Evolutionary conservation across 805 yeast species (phyloP), one percentile per base, ranked within the genome.

Genomic region (Dipodascopsis uninucleata): DNA sequence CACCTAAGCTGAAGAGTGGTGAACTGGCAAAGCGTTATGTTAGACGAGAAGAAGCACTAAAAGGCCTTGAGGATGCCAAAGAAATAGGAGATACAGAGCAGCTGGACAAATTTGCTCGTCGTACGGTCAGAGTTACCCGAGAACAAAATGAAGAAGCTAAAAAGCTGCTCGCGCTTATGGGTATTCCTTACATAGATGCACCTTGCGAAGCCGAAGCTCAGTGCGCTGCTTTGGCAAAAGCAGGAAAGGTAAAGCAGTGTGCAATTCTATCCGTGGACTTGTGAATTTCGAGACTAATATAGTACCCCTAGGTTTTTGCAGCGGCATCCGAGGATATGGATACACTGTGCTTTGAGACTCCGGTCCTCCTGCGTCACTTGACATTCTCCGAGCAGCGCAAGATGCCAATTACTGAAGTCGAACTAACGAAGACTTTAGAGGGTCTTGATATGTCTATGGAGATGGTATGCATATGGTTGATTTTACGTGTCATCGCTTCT

Each of bases 311-410:
- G 49, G 56, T 90, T 0, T 93, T 81, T 62, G 98, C 95, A 6
- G 96, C 97, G 2, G 98, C 97, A 1, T 84, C 95, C 4, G 98
- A 93, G 64, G 98, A 93, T 77, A 93, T 93, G 98, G 98, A 93
- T 67, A 93, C 98, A 1, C 65, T 93, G 44, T 93, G 97, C 60
- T 93, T 90, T 62, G 81, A 79, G 45, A 85, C 97, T 1, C 93
- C 95, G 4, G 79, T 69, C 48, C 68, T 93, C 42, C 71, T 93
- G 49, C 76, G 98, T 55, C 95, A 93, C 63, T 73, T 93, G 64
- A 93, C 97, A 0, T 93, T 89, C 55, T 80, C 97, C 1, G 98
- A 93, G 61, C 90, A 95, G 23, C 76, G 95, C 58, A 93, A 93
- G 64, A 77, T 85, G 64, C 97, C 97, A 10, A 82, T 93, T 39